A percentile compares a stretch with the other conserved stretches of the same genome.
These are phyloP conservation scores for Jatropha multifida DNA, from an alignment of 441 rosid genomes.

Conservation along the genomic window DNA sequence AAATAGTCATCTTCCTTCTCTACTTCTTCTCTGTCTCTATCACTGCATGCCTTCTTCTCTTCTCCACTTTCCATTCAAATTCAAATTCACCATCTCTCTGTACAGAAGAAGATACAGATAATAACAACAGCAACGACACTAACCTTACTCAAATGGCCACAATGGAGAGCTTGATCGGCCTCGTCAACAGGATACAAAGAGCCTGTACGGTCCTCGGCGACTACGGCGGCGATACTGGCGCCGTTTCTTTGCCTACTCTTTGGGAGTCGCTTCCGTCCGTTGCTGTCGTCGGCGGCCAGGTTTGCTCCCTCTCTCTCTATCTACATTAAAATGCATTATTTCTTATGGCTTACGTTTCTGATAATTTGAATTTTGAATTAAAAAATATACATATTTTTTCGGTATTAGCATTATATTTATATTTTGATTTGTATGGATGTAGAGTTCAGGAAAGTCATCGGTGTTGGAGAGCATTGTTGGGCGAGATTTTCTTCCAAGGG, in stretches of 20 bases:
- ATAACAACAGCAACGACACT: not conserved
- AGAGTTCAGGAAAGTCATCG: constrained; percentile 93
- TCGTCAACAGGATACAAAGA: constrained; percentile 76
- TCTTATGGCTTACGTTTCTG: not conserved
- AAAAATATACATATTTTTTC: no score
- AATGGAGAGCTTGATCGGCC: constrained; percentile 79
- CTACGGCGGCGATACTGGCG: constrained; percentile 48
- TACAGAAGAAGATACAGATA: not conserved
- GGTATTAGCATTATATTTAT: no score
- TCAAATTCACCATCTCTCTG: constrained; percentile 11
- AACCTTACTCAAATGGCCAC: constrained; percentile 27
- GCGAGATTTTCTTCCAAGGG: constrained; percentile 86
- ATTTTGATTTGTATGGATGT: constrained; percentile 15
- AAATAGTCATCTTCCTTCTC: not conserved
- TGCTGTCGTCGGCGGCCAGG: constrained; percentile 96
- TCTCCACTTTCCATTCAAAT: not conserved
- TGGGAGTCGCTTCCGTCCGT: constrained; percentile 98
- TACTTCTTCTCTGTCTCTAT: constrained; percentile 7
- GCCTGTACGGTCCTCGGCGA: constrained; percentile 91
- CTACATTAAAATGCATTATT: not conserved
- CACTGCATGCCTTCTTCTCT: constrained; percentile 13
- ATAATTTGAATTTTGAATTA: not conserved
- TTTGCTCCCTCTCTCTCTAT: constrained; percentile 13
- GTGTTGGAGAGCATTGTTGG: constrained; percentile 91
- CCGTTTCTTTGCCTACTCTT: constrained; percentile 63